A percentile compares a stretch with the other conserved stretches of the same genome.
Evolutionary conservation across 225 moss, liverwort and hornwort species (phyloP).

Genomic region (Marchantia polymorpha): DNA sequence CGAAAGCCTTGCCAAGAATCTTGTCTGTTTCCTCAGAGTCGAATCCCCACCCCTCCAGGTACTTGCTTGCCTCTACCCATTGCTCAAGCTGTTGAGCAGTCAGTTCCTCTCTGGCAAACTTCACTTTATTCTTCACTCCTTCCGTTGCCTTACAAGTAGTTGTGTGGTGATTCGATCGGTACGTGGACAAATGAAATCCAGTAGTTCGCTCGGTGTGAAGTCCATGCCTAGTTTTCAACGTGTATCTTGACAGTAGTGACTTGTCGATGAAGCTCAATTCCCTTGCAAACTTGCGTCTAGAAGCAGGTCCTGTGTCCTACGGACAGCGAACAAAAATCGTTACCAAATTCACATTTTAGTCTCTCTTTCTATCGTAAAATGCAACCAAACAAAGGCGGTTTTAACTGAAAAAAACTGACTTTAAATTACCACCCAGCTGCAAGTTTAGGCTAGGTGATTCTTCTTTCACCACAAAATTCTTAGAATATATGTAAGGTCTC

Average conservation of each 20-base stretch:
- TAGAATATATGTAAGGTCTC: too few species aligned
- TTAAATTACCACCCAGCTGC: too few species aligned
- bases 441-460: too few species aligned
- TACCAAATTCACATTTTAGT: too few species aligned
- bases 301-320: too few species aligned
- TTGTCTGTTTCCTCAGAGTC: conserved; percentile 54
- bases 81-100: conserved; percentile 58
- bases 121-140: conserved; percentile 36
- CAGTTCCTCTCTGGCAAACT: conserved; percentile 59
- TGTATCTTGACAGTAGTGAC: not conserved
- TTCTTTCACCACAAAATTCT: too few species aligned
- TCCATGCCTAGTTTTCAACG: not conserved
- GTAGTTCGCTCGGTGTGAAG: not conserved
- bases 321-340: too few species aligned
- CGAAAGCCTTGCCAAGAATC: conserved; percentile 76
- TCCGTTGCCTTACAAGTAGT: conserved; percentile 47
- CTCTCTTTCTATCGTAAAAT: too few species aligned
- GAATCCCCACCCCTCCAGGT: conserved; percentile 66
- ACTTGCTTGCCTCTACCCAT: conserved; percentile 56
- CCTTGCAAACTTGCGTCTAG: too few species aligned
- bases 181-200: not conserved
- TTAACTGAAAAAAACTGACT: too few species aligned
- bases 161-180: conserved; percentile 10
- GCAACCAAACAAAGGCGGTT: too few species aligned
- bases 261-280: too few species aligned